Evolutionary conservation across 176 grass and related monocot genomes (phyloP).

Genomic region (Hyparrhenia diplandra): DNA sequence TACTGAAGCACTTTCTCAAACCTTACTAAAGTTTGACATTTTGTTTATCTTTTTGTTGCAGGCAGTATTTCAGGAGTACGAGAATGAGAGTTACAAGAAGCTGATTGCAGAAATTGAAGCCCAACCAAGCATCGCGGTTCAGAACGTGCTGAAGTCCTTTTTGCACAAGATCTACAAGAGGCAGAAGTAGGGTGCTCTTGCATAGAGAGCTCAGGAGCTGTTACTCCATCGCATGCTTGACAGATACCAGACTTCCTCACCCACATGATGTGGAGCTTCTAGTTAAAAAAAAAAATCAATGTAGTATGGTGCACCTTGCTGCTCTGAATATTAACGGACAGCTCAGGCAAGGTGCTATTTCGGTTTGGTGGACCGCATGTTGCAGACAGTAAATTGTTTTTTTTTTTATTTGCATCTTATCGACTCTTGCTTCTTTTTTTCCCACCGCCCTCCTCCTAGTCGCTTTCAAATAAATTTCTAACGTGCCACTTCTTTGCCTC

Average conservation of each 20-base stretch:
- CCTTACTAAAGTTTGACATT: neutral
- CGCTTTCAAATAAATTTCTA: neutral
- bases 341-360: conserved; percentile 26
- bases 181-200: conserved; percentile 53
- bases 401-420: conserved; percentile 20
- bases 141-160: conserved; percentile 85
- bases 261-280: conserved; percentile 17
- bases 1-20: neutral
- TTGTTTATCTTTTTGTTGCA: conserved; percentile 20
- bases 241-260: neutral
- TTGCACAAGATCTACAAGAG: conserved; percentile 96
- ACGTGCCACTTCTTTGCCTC: neutral
- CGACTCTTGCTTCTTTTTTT: neutral
- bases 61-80: conserved; percentile 62
- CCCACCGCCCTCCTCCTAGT: neutral
- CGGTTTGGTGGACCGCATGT: conserved; percentile 32
- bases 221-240: neutral
- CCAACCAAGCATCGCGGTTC: conserved; percentile 60
- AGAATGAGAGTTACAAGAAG: conserved; percentile 61
- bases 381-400: conserved; percentile 15
- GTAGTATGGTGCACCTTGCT: conserved; percentile 27
- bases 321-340: conserved; percentile 23
- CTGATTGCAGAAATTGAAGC: conserved; percentile 72
- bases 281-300: neutral
- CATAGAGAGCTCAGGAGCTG: neutral